Percentiles rank a stretch among this genome's conserved stretches.
Evolutionary conservation across 345 rosid genomes (phyloP).

Genomic region (Citrus australasica): DNA sequence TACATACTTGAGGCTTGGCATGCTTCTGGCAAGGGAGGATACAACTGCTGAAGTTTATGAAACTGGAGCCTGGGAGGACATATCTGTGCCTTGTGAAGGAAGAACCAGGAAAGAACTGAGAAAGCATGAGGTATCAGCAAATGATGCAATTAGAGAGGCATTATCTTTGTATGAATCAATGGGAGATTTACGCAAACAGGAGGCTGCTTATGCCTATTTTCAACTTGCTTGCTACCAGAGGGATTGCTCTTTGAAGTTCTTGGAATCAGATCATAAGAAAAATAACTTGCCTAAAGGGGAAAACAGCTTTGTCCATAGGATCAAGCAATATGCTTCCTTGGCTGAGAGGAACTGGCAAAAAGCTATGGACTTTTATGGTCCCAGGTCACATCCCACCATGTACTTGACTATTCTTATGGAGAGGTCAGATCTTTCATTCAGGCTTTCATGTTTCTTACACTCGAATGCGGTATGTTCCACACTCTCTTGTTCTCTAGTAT

Average conservation of each 20-base stretch:
- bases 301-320: slow-evolving; percentile 47
- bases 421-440: slow-evolving; percentile 58
- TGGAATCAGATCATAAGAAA: slow-evolving; percentile 43
- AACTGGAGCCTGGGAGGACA: slow-evolving; percentile 35
- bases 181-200: slow-evolving; percentile 79
- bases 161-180: slow-evolving; percentile 72
- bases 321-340: slow-evolving; percentile 77
- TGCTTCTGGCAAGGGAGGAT: slow-evolving; percentile 80
- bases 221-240: slow-evolving; percentile 87
- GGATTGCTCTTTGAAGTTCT: slow-evolving; percentile 68
- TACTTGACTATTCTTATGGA: slow-evolving; percentile 68
- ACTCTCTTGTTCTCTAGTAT: background rate
- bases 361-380: slow-evolving; percentile 72
- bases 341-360: slow-evolving; percentile 89
- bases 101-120: slow-evolving; percentile 40
- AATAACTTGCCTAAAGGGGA: slow-evolving; percentile 43
- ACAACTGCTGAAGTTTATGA: slow-evolving; percentile 52
- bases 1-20: slow-evolving; percentile 85
- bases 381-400: slow-evolving; percentile 71
- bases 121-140: slow-evolving; percentile 71
- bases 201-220: slow-evolving; percentile 79
- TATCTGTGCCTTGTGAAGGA: slow-evolving; percentile 21
- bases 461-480: slow-evolving; percentile 47
- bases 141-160: slow-evolving; percentile 92
- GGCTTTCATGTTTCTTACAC: slow-evolving; percentile 53